Base-by-base conservation (phyloP, 2,329 filamentous ascomycete species). In the Sclerotinia sclerotiorum region DNA sequence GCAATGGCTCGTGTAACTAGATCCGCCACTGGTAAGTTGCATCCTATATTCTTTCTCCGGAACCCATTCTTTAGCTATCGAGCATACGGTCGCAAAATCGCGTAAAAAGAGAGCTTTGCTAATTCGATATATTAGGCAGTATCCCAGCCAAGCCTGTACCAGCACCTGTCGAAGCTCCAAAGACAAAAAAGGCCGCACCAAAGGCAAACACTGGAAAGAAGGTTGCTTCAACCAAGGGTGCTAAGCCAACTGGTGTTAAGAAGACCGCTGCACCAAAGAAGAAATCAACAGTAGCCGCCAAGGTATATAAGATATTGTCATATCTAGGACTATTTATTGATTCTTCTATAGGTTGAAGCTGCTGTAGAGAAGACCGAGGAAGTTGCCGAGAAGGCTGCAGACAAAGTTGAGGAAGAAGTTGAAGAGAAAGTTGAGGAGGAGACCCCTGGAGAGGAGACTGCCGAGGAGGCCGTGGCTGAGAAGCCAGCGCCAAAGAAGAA, bases 251-350 rank as follows among this genome's bases (percentile, higher is more conserved):
- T 39, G 76, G 76, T 42, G 74, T 76, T 27, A 73, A 73, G 51
- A 77, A 77, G 73, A 74, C 75, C 68, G 71, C 74, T 44, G 73
- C 76, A 19, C 72, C 73, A 21, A 77, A 78, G 72, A 77, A 77
- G 74, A 72, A 61, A 17, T 51, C 75, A 5, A 70, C 72, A 55
- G 71, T 73, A 42, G 73, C 69, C 56, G 68, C 73, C 27, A 76
- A 78, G 75, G 75, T 77, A 51, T 69, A 69, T 64, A 42, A 68
- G 49, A 69, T 68, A 35, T 49, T 35, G 44, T 48, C 29, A 32
- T 19, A 49, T 35, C 27, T 49, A 61, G 19, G 17, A 24, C 62
- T 44, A 24, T 15, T 35, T 51, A 42, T 61, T 51, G 55, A 60
- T 24, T 51, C 15, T 24, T 49, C 44, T 8, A 49, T 39, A 66